Percentiles rank a stretch among this genome's conserved stretches.
These are phyloP conservation scores for Straminergon stramineum DNA, from an alignment of 225 moss, liverwort and hornwort species.

Conservation along the genomic window DNA sequence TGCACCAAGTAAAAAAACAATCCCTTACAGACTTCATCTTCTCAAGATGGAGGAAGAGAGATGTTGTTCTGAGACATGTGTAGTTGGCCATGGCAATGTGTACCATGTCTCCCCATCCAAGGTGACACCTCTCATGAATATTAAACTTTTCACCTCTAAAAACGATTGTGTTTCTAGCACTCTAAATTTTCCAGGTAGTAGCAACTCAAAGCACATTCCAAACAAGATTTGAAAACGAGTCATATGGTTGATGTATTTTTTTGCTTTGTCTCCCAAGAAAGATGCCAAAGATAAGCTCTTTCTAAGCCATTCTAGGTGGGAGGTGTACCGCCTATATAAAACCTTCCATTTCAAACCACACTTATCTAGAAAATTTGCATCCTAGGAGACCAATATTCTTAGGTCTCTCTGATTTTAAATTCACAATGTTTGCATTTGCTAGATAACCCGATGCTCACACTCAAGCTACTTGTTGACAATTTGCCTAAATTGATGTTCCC, in stretches of 20 bases:
- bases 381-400: accelerated
- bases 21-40: no score
- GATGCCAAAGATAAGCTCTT: neutral
- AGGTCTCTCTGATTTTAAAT: accelerated
- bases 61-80: no score
- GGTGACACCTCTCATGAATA: neutral
- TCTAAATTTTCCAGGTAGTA: neutral
- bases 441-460: accelerated
- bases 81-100: accelerated
- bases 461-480: accelerated
- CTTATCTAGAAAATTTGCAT: neutral
- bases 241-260: neutral
- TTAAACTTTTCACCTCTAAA: neutral
- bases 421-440: neutral
- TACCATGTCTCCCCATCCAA: accelerated
- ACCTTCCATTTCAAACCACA: neutral
- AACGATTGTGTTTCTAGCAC: no score
- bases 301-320: neutral
- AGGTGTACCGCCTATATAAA: neutral
- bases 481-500: neutral
- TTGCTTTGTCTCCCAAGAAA: neutral
- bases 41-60: accelerated
- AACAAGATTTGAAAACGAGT: neutral
- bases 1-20: no score
- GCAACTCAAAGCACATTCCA: neutral